Conservation (phyloP, 306 rosid genomes). For the Pyrus pyrifolia region DNA sequence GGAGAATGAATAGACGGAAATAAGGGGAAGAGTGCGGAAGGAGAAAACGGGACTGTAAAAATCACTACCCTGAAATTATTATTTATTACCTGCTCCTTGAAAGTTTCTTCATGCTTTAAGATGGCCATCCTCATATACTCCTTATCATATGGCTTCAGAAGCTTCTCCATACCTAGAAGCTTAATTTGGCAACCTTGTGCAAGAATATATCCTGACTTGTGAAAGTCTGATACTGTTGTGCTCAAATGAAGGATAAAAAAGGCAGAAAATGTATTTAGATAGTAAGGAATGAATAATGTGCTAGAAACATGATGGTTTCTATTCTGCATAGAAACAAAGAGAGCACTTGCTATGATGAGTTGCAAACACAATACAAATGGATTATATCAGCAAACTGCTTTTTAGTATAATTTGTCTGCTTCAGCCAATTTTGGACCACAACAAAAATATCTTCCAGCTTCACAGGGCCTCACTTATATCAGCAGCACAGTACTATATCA, state of each 20-base stretch:
- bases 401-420: slow-evolving; percentile 44
- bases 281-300: background rate
- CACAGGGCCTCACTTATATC: background rate
- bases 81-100: slow-evolving; percentile 74
- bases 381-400: slow-evolving; percentile 44
- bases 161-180: slow-evolving; percentile 59
- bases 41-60: background rate
- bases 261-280: background rate
- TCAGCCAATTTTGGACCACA: slow-evolving; percentile 55
- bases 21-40: background rate
- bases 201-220: background rate
- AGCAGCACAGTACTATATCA: slow-evolving; percentile 23
- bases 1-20: background rate
- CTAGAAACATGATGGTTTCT: slow-evolving; percentile 17
- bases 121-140: slow-evolving; percentile 74
- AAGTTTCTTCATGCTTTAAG: slow-evolving; percentile 70
- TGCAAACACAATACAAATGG: slow-evolving; percentile 25
- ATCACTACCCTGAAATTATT: background rate
- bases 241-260: slow-evolving; percentile 23
- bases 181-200: background rate
- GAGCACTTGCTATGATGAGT: slow-evolving; percentile 16
- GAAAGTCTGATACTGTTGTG: background rate
- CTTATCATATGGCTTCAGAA: slow-evolving; percentile 49
- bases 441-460: slow-evolving; percentile 45
- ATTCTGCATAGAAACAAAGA: slow-evolving; percentile 11